Evolutionary conservation across 2,329 filamentous ascomycete genomes (phyloP), one percentile per base, ranked within the genome.

Genomic region (Saccharata proteae): DNA sequence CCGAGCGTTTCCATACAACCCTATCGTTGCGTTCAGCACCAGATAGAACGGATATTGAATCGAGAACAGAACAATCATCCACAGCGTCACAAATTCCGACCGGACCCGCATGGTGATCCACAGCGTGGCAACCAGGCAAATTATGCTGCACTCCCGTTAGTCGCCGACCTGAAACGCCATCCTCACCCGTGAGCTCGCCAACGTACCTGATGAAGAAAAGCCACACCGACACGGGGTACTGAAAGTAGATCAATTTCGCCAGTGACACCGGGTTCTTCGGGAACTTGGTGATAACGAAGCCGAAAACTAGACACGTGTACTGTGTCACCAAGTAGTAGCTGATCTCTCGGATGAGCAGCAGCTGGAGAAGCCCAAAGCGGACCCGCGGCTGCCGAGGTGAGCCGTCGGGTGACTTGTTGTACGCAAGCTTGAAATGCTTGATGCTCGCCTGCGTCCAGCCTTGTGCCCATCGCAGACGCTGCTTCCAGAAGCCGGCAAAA

Each of bases 241-340:
- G 56, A 40, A 65, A 65, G 45, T 64, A 66, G 17, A 65, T 45
- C 6, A 65, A 43, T 10, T 47, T 50, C 25, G 52, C 55, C 4
- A 64, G 46, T 10, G 52, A 51, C 5, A 35, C 35, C 6, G 52
- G 48, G 16, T 50, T 52, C 12, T 44, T 48, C 1, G 62, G 62
- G 35, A 62, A 65, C 20, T 57, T 53, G 12, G 51, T 53, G 38
- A 64, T 61, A 38, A 65, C 36, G 40, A 65, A 61, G 26, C 56
- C 60, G 11, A 60, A 16, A 4, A 65, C 53, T 2, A 66, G 47
- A 40, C 61, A 65, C 3, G 55, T 57, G 42, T 65, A 64, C 39
- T 64, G 61, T 3, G 61, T 62, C 25, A 66, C 59, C 10, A 66
- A 52, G 32, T 66, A 65, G 39, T 65, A 65, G 29, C 55, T 60